phyloP scores from a whole-genome alignment of 495 filamentous ascomycete species.

The Annulohypoxylon moriforme region DNA sequence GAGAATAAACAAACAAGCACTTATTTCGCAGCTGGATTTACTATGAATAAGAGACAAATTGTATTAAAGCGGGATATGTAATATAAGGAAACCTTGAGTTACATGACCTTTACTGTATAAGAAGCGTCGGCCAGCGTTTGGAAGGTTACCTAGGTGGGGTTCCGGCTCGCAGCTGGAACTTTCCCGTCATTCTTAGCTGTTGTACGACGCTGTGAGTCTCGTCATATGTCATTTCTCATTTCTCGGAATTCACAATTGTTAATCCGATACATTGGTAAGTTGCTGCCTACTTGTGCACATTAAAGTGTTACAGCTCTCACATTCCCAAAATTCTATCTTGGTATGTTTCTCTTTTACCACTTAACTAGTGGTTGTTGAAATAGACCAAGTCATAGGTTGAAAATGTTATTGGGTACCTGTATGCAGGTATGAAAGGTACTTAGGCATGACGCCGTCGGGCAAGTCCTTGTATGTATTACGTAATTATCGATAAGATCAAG shows the following conservation, averaged over 20 bases:
- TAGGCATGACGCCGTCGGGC: too few species aligned
- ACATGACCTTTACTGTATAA: background rate
- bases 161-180: background rate
- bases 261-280: background rate
- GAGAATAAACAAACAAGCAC: background rate
- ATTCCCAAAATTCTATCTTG: background rate
- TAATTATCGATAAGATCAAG: conserved; percentile 18
- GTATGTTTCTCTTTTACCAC: background rate
- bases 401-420: background rate
- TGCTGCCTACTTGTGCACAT: background rate
- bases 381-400: background rate
- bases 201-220: background rate
- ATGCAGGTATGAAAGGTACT: too few species aligned
- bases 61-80: background rate
- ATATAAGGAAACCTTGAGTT: background rate
- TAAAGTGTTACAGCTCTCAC: background rate
- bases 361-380: background rate
- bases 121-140: background rate
- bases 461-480: background rate
- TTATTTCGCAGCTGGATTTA: background rate
- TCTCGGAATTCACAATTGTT: background rate
- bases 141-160: background rate
- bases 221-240: conserved; percentile 1
- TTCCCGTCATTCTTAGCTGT: background rate
- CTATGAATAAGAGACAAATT: background rate